Evolutionary conservation across 768 basidiomycete species (phyloP), one percentile per base, ranked within the genome.

Genomic region (Paxillus involutus): DNA sequence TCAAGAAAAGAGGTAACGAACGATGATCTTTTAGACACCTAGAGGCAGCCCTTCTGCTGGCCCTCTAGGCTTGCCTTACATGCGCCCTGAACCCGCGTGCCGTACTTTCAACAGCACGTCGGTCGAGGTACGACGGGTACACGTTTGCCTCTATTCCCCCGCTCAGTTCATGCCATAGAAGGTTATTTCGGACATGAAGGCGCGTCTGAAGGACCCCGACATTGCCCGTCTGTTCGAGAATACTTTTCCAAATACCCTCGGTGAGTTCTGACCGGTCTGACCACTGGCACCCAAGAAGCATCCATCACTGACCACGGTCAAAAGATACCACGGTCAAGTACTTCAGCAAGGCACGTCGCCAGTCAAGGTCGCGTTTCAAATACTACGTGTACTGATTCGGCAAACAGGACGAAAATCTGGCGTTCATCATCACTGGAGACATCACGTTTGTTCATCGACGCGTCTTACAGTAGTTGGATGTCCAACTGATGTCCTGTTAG

Each of bases 391-490:
- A 11, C 50, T 52, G 30, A 67, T 52, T 59, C 14, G 12, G 41
- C 33, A 45, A n/a, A 35, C 50, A 86, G 85, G 73, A 75, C 2
- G 75, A 88, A 62, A 88, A 90, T 60, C 61, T 90, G 29, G 89
- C 89, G 0, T 91, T 91, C 62, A 86, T 91, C 48, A 86, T 91
- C 57, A 91, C 89, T 37, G 89, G 89, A 43, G 87, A 90, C 64
- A 88, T 91, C 60, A 85, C 84, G 88, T 89, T 66, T 45, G 84
- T 75, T 43, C 19, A 13, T 17, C 43, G 16, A 40, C 17, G 55
- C 33, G 13, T 36, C n/a, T 49, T 47, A 36, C 55, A 42, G 33
- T 40, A 40, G 47, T 44, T 37, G 17, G n/a, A 42, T 21, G 32
- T 50, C 32, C 3, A 16, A 35, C 48, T 63, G 33, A 65, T 35